Base-by-base conservation (phyloP, 2,329 filamentous ascomycete genomes). In the Karstenula rhodostoma region DNA sequence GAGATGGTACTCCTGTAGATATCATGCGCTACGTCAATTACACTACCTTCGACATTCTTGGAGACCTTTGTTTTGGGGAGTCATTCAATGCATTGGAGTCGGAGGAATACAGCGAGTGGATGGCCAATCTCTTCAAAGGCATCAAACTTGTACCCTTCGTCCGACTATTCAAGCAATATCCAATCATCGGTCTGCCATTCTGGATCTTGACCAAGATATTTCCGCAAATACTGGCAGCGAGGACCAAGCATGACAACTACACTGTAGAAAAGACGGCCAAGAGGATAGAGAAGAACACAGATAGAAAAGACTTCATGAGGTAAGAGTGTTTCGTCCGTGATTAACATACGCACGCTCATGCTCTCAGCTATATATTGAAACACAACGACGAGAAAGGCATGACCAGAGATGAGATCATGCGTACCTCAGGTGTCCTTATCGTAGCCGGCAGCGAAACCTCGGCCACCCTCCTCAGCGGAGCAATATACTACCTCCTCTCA, bases 391-490 rank as follows among this genome's bases (percentile, higher is more conserved):
- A 61, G 12, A 46, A 57, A 25, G 73, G 68, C 19, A 66, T 76
- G 63, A 67, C 65, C 0, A 52, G 59, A 22, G 61, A 58, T 6
- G 78, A 80, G 58, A 73, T 79, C 52, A 68, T 77, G 25, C 63
- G 69, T 42, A 77, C 69, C 25, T 72, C 68, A 3, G 60, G 66
- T 0, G 57, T 76, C 4, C 69, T 81, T 44, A 77, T 80, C 65
- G 57, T 76, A 25, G 78, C 73, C 0, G 78, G 78, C 4, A 78
- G 73, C 12, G 78, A 80, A 60, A 79, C 77, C 0, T 76, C 74
- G 0, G 78, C 78, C 0, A 69, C 66, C 0, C 59, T 67, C 9
- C 62, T 71, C 4, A 65, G 62, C 35, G 70, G 70, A 4, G 52
- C 62, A 17, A 23, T 64, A 17, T 67, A 54, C 47, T 64, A 64